Evolutionary conservation across 805 yeast genomes (phyloP).

Genomic region (Teunomyces atbi): DNA sequence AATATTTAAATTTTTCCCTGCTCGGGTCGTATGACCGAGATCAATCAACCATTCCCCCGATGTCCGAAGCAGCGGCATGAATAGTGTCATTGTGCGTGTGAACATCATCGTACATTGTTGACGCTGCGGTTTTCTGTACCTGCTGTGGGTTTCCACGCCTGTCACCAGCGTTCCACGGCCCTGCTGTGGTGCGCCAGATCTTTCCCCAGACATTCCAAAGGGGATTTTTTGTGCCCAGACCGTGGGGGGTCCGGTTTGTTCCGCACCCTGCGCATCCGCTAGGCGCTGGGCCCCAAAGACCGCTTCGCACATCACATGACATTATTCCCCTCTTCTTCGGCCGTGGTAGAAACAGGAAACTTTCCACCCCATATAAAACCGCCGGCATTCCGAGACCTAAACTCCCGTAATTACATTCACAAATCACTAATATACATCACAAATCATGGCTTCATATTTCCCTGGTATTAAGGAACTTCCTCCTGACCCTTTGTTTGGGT

Average conservation of each 20-base stretch:
- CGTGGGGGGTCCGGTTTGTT: neutral
- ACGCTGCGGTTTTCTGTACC: too few species aligned
- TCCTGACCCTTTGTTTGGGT: slow-evolving; percentile 83
- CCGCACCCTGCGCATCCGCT: slow-evolving; percentile 1
- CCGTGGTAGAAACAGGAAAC: neutral
- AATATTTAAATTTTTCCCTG: neutral
- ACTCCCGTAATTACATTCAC: too few species aligned
- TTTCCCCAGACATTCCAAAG: neutral
- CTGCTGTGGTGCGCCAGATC: neutral
- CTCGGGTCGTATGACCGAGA: slow-evolving; percentile 3
- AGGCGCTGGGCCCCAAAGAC: neutral
- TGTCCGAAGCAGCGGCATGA: neutral
- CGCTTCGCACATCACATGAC: neutral
- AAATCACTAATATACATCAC: neutral
- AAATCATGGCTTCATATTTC: slow-evolving; percentile 35
- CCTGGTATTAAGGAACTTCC: slow-evolving; percentile 63
- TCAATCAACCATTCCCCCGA: neutral
- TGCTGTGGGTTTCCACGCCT: too few species aligned
- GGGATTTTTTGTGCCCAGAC: neutral
- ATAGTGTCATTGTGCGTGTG: too few species aligned
- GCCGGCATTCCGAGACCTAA: neutral
- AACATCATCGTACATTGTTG: too few species aligned
- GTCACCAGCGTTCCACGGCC: too few species aligned
- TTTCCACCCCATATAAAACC: neutral
- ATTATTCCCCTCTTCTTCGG: neutral